Evolutionary conservation across 768 basidiomycete genomes (phyloP).

Genomic region (Amanita pseudoporphyria): DNA sequence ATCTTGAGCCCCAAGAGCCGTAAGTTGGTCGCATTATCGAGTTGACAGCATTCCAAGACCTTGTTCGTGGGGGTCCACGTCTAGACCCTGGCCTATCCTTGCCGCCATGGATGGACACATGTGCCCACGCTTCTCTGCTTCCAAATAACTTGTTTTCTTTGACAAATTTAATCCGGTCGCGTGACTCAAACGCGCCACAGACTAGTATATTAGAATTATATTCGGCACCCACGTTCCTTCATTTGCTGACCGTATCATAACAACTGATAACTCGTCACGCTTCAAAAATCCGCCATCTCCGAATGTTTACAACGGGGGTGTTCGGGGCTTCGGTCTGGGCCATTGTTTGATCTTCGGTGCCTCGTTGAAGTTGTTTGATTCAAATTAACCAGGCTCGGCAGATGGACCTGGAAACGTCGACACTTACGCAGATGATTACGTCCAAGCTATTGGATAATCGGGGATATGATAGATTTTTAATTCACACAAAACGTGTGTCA

Average conservation of each 20-base stretch:
- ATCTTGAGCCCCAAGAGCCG: conserved; percentile 58
- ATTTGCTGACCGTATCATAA: not conserved
- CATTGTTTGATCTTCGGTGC: not conserved
- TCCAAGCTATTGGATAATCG: conserved; percentile 51
- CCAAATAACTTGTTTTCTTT: not conserved
- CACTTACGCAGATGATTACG: conserved; percentile 54
- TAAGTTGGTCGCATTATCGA: conserved; percentile 74
- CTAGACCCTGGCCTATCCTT: conserved; percentile 61
- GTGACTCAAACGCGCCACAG: not conserved
- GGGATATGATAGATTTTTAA: conserved; percentile 68
- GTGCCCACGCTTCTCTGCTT: conserved; percentile 17
- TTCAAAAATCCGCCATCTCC: not conserved
- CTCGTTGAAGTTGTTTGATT: not conserved
- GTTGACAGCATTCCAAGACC: conserved; percentile 87
- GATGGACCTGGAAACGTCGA: conserved; percentile 58
- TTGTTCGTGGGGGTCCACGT: conserved; percentile 69
- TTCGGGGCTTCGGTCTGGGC: not conserved
- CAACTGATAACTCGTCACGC: conserved; percentile 6
- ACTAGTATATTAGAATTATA: not conserved
- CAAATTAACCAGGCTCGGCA: conserved; percentile 49
- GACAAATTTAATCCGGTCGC: not conserved
- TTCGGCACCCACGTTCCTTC: not conserved
- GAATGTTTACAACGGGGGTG: conserved; percentile 3
- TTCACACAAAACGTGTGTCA: conserved; percentile 62
- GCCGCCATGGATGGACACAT: conserved; percentile 65